Conservation (phyloP, 768 basidiomycete genomes). For the Pluteus cervinus region DNA sequence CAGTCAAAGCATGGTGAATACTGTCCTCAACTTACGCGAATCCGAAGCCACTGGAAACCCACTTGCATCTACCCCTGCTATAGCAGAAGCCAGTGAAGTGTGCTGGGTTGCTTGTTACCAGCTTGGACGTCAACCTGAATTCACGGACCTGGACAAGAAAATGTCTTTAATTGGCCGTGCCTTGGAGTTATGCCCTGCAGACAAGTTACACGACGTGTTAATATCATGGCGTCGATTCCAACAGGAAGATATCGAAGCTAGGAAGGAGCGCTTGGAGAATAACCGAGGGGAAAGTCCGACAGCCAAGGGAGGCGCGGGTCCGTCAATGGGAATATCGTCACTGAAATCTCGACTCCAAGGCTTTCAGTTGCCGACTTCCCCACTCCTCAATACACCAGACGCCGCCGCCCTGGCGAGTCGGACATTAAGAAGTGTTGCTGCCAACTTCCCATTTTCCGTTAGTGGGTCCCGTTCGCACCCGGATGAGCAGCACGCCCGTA, state of each 20-base stretch:
- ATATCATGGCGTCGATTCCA: constrained; percentile 72
- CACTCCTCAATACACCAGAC: constrained; percentile 66
- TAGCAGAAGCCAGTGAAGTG: constrained; percentile 66
- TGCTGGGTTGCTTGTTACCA: constrained; percentile 90
- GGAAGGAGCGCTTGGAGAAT: constrained; percentile 35
- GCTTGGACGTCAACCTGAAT: constrained; percentile 79
- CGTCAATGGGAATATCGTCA: constrained; percentile 57
- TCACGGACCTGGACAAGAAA: constrained; percentile 59
- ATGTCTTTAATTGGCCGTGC: constrained; percentile 73
- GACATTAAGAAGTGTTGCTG: constrained; percentile 73
- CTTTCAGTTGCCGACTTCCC: constrained; percentile 64
- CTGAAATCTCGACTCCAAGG: constrained; percentile 58
- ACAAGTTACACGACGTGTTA: constrained; percentile 74
- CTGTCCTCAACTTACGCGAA: constrained; percentile 44
- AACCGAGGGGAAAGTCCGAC: constrained; percentile 21
- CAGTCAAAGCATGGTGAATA: constrained; percentile 64
- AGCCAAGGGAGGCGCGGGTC: constrained; percentile 27
- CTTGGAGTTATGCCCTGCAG: constrained; percentile 80
- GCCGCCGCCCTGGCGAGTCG: constrained; percentile 74
- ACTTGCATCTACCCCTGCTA: constrained; percentile 17
- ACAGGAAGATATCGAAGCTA: constrained; percentile 49
- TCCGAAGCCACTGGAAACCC: no score
- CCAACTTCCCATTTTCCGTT: constrained; percentile 67
- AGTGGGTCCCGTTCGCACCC: constrained; percentile 34
- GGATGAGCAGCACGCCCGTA: constrained; percentile 37